Conservation (phyloP, 164 flowering plant genomes). For the Chimonanthus salicifolius region DNA sequence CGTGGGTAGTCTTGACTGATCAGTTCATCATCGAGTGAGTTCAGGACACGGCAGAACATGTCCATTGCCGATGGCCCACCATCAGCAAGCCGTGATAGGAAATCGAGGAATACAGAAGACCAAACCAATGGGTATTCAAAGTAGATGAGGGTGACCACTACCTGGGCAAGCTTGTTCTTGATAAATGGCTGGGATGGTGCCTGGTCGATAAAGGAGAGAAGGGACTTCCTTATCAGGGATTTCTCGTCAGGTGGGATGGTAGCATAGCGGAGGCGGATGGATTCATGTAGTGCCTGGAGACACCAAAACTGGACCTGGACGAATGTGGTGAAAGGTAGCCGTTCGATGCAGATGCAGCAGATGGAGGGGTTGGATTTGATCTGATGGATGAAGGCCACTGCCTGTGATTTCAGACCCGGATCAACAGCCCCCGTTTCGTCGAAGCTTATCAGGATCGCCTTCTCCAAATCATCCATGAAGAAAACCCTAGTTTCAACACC, state of each 20-base stretch:
- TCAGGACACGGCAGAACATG: constrained; percentile 88
- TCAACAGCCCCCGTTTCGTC: constrained; percentile 82
- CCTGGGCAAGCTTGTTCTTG: constrained; percentile 93
- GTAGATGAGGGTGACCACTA: constrained; percentile 68
- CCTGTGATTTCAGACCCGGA: constrained; percentile 60
- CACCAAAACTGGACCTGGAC: constrained; percentile 95
- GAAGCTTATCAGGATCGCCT: constrained; percentile 80
- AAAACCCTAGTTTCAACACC: constrained; percentile 5
- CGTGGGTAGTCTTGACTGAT: constrained; percentile 84
- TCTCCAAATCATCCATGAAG: constrained; percentile 83
- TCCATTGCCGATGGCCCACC: constrained; percentile 63
- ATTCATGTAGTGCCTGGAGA: constrained; percentile 78
- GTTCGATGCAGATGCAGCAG: constrained; percentile 59
- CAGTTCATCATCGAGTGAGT: constrained; percentile 81
- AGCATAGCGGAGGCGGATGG: constrained; percentile 45
- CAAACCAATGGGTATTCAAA: constrained; percentile 81
- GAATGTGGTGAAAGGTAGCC: constrained; percentile 41
- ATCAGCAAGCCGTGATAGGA: constrained; percentile 51
- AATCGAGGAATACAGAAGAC: constrained; percentile 76
- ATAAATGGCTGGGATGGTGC: constrained; percentile 48
- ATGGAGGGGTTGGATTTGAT: constrained; percentile 52
- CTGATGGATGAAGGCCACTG: constrained; percentile 57
- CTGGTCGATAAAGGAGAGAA: constrained; percentile 54
- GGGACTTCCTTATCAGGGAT: constrained; percentile 49
- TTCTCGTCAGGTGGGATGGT: constrained; percentile 55